phyloP scores from a whole-genome alignment of 2,329 filamentous ascomycete genomes.

The Blastomyces gilchristii region DNA sequence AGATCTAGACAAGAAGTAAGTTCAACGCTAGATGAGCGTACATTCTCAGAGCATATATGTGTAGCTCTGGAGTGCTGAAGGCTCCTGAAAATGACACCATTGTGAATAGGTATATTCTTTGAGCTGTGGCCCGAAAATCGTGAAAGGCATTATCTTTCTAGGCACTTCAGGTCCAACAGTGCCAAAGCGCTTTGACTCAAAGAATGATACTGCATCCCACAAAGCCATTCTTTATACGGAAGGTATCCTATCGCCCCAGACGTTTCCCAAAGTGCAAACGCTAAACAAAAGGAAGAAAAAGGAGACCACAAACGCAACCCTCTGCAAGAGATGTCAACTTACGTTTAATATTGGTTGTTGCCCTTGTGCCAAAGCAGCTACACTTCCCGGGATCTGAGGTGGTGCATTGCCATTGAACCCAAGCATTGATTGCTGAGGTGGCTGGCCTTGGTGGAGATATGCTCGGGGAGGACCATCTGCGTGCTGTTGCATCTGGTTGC shows the following conservation, averaged over 20 bases:
- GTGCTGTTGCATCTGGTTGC: slow-evolving; percentile 55
- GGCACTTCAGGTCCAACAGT: not conserved
- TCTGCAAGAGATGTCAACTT: slow-evolving; percentile 24
- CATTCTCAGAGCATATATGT: not conserved
- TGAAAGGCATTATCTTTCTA: not conserved
- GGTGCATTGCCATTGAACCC: slow-evolving; percentile 36
- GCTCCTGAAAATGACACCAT: not conserved
- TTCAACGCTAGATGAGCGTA: not conserved
- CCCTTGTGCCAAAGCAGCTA: slow-evolving; percentile 58
- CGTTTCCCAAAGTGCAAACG: not conserved
- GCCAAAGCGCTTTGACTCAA: not conserved
- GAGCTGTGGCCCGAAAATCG: not conserved
- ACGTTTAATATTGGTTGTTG: slow-evolving; percentile 73
- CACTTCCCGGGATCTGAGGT: slow-evolving; percentile 39
- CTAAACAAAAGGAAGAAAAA: slow-evolving; percentile 1
- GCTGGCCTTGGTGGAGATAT: slow-evolving; percentile 53
- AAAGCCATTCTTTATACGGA: not conserved
- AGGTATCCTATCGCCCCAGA: not conserved
- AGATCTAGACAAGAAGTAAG: not conserved
- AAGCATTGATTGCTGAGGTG: slow-evolving; percentile 44
- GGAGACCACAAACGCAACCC: not conserved
- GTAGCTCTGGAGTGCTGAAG: not conserved
- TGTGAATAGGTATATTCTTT: slow-evolving; percentile 2
- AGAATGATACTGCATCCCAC: not conserved
- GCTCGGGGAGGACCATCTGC: slow-evolving; percentile 44